Conservation (phyloP, 331 rosid species). For the Quercus phellos region DNA sequence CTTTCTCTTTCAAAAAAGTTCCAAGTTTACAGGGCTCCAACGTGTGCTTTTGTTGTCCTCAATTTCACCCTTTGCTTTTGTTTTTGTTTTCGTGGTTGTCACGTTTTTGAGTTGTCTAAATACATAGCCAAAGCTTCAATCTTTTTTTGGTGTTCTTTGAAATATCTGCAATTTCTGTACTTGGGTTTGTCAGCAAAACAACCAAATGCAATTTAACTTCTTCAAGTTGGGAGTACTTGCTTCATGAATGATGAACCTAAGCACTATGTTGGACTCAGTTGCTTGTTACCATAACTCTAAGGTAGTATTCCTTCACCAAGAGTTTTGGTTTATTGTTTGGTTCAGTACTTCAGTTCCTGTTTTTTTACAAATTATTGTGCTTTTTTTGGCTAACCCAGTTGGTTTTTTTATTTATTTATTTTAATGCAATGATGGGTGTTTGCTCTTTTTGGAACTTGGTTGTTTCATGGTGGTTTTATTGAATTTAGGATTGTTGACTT, state of each 20-base stretch:
- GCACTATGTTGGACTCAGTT: conserved; percentile 63
- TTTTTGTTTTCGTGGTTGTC: conserved; percentile 10
- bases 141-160: conserved; percentile 15
- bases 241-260: conserved; percentile 37
- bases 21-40: conserved; percentile 13
- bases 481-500: neutral
- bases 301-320: conserved; percentile 31
- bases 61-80: conserved; percentile 5
- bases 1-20: conserved; percentile 15
- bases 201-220: conserved; percentile 33
- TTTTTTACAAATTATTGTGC: neutral
- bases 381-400: neutral
- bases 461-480: neutral
- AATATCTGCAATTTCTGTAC: conserved; percentile 9
- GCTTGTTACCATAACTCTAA: conserved; percentile 56
- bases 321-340: neutral
- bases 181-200: conserved; percentile 21
- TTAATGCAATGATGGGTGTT: neutral
- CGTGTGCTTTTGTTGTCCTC: conserved; percentile 68
- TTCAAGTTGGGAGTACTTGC: conserved; percentile 33
- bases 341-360: neutral
- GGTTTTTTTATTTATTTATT: neutral
- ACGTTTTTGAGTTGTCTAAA: neutral
- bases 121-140: neutral
- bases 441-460: neutral